Conservation (phyloP, 306 rosid genomes). For the Vigna trinervia region DNA sequence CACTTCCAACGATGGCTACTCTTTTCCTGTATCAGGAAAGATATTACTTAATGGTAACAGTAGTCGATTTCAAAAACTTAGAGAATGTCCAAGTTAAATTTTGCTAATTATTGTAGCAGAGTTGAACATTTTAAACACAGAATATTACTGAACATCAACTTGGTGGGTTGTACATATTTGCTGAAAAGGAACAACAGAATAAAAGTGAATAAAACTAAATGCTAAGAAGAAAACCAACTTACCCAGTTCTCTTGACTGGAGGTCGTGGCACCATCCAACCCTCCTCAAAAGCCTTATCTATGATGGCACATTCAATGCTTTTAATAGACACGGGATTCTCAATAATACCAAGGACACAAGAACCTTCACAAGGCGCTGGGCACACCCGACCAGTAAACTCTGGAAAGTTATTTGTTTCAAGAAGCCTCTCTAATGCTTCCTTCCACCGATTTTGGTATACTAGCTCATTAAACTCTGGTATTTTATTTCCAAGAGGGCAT, state of each 20-base stretch:
- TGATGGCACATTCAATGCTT: constrained; percentile 95
- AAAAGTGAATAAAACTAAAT: background rate
- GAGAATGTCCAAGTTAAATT: background rate
- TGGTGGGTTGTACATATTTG: constrained; percentile 11
- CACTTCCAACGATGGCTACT: constrained; percentile 95
- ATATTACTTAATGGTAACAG: background rate
- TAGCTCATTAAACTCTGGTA: constrained; percentile 94
- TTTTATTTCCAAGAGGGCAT: constrained; percentile 98
- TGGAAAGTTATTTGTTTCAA: constrained; percentile 97
- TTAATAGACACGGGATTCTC: constrained; percentile 96
- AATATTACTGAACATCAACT: background rate
- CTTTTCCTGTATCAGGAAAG: constrained; percentile 65
- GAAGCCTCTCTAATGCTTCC: constrained; percentile 93
- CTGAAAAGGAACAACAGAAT: constrained; percentile 20
- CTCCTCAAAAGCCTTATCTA: constrained; percentile 97
- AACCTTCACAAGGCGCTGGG: constrained; percentile 99
- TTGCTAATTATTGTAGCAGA: background rate
- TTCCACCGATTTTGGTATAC: constrained; percentile 98
- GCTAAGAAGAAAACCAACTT: constrained; percentile 35
- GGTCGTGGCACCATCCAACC: constrained; percentile 99
- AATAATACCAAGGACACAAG: constrained; percentile 78
- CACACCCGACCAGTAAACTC: constrained; percentile 99
- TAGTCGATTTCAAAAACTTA: background rate
- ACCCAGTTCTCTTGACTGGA: constrained; percentile 90
- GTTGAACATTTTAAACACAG: constrained; percentile 28